Conservation (phyloP, 352 stramenopile species). For the Pythium dissotocum region DNA sequence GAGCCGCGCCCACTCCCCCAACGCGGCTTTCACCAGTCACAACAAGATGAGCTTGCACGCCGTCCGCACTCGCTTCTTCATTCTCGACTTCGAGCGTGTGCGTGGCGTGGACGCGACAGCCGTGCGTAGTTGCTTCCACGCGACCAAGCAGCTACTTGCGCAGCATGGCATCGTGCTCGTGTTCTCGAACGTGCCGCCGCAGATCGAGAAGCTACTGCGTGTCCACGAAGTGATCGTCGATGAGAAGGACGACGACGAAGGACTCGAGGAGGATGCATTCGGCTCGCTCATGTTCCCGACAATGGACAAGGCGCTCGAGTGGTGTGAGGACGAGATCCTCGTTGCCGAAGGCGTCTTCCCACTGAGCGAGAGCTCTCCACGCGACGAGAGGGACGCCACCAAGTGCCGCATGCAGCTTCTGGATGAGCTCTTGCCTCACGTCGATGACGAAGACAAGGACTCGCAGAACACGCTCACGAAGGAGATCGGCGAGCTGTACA, state of each 20-base stretch:
- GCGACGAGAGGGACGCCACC: slow-evolving; percentile 30
- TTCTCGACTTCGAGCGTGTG: slow-evolving; percentile 89
- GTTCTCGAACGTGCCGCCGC: slow-evolving; percentile 67
- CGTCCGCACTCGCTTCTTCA: slow-evolving; percentile 82
- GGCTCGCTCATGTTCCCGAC: slow-evolving; percentile 83
- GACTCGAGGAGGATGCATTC: slow-evolving; percentile 24
- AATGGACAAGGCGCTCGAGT: slow-evolving; percentile 81
- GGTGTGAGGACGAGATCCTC: slow-evolving; percentile 85
- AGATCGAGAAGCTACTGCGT: slow-evolving; percentile 72
- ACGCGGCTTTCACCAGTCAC: slow-evolving; percentile 15
- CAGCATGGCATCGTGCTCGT: slow-evolving; percentile 79
- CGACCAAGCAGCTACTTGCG: slow-evolving; percentile 76
- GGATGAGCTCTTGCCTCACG: slow-evolving; percentile 58
- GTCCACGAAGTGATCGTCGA: slow-evolving; percentile 83
- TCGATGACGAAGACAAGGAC: slow-evolving; percentile 10
- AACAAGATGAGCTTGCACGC: slow-evolving; percentile 44
- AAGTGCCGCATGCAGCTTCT: slow-evolving; percentile 57
- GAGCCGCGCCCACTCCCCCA: slow-evolving; percentile 25
- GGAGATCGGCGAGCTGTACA: slow-evolving; percentile 71
- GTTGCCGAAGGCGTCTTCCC: slow-evolving; percentile 68
- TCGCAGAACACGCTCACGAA: slow-evolving; percentile 43
- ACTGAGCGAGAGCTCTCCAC: slow-evolving; percentile 51
- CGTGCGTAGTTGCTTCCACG: slow-evolving; percentile 86
- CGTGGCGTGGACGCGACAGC: slow-evolving; percentile 89
- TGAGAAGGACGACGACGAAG: slow-evolving; percentile 33